These are phyloP conservation scores for Hymenoscyphus scutula DNA, from an alignment of 2,329 filamentous ascomycete species.

Conservation along the genomic window DNA sequence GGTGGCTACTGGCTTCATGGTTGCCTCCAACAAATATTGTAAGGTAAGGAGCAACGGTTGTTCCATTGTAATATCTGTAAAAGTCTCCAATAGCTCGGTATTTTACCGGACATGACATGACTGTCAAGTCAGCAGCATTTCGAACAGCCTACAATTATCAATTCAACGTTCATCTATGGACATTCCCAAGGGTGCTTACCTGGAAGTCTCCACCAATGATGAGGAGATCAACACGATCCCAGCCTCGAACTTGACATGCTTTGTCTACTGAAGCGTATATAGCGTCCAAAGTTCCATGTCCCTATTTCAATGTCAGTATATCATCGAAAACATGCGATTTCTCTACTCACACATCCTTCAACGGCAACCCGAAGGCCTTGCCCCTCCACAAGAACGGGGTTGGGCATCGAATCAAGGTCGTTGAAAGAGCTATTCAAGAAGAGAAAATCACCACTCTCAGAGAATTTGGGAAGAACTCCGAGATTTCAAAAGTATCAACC, in stretches of 20 bases:
- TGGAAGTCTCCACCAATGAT: constrained; percentile 98
- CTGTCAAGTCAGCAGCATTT: constrained; percentile 81
- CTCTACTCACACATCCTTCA: constrained; percentile 73
- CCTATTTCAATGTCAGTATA: constrained; percentile 47
- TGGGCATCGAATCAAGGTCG: not conserved
- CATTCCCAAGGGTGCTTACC: constrained; percentile 42
- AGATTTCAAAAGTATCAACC: too few relatives aligned
- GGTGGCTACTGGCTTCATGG: constrained; percentile 86
- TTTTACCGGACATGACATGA: constrained; percentile 86
- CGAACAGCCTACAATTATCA: constrained; percentile 64
- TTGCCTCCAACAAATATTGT: constrained; percentile 94
- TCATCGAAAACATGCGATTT: not conserved
- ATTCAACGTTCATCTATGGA: not conserved
- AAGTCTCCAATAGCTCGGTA: constrained; percentile 90
- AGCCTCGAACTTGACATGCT: constrained; percentile 67
- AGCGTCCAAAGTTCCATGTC: constrained; percentile 85
- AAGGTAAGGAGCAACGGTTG: constrained; percentile 74
- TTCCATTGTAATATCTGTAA: constrained; percentile 86
- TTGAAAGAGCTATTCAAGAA: not conserved
- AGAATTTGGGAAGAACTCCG: not conserved
- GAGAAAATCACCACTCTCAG: not conserved
- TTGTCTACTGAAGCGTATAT: constrained; percentile 80
- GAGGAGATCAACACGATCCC: constrained; percentile 80
- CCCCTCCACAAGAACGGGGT: constrained; percentile 27
- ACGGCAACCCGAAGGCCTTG: constrained; percentile 71